These are phyloP conservation scores for Xylaria polymorpha DNA, from an alignment of 2,329 filamentous ascomycete genomes.

Conservation along the genomic window DNA sequence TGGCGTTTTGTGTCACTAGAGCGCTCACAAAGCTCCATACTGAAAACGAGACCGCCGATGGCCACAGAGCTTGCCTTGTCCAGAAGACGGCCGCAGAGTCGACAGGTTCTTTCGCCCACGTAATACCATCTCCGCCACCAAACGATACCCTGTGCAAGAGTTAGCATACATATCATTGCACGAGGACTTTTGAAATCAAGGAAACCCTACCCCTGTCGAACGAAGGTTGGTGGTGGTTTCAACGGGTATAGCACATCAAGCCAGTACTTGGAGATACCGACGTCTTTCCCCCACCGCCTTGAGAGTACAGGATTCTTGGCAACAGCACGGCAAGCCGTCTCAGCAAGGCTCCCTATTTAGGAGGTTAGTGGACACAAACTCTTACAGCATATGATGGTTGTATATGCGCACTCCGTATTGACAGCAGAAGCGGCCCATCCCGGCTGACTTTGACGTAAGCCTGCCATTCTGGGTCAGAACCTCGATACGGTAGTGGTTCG, in stretches of 20 bases:
- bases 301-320: conserved; percentile 57
- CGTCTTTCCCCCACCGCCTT: conserved; percentile 59
- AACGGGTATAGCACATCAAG: conserved; percentile 71
- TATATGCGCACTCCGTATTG: conserved; percentile 60
- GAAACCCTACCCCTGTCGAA: conserved; percentile 66
- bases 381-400: conserved; percentile 11
- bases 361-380: conserved; percentile 4
- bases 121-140: conserved; percentile 58
- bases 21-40: conserved; percentile 64
- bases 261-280: conserved; percentile 66
- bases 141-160: conserved; percentile 60
- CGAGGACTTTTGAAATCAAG: neutral
- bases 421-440: conserved; percentile 60
- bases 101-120: conserved; percentile 60
- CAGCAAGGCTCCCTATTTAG: conserved; percentile 57
- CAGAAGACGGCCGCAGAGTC: conserved; percentile 60
- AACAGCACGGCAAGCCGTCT: conserved; percentile 57
- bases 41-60: conserved; percentile 62
- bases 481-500: conserved; percentile 62
- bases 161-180: conserved; percentile 22
- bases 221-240: conserved; percentile 68
- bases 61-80: conserved; percentile 64
- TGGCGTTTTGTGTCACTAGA: conserved; percentile 58
- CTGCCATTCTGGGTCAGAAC: conserved; percentile 72
- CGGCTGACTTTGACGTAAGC: conserved; percentile 69